Evolutionary conservation across 2,329 filamentous ascomycete genomes (phyloP).

Genomic region (Colletotrichum euphorbiae): DNA sequence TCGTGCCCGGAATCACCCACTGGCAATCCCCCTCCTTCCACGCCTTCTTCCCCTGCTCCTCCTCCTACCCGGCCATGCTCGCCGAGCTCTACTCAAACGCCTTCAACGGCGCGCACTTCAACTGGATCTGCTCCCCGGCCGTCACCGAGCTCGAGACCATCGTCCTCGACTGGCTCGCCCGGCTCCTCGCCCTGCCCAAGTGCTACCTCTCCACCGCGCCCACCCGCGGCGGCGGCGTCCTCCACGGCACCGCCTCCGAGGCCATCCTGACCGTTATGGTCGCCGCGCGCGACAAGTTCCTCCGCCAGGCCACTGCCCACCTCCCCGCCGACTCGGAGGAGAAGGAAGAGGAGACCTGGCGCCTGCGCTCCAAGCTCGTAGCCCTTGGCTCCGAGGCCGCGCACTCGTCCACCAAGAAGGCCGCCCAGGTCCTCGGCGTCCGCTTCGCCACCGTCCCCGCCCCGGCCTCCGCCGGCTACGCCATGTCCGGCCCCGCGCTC

Average conservation of each 20-base stretch:
- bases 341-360: conserved; percentile 77
- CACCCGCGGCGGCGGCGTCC: conserved; percentile 86
- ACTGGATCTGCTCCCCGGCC: conserved; percentile 94
- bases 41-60: conserved; percentile 90
- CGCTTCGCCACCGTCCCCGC: conserved; percentile 79
- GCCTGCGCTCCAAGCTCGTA: conserved; percentile 69
- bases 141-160: conserved; percentile 95
- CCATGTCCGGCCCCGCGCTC: conserved; percentile 75
- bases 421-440: conserved; percentile 86
- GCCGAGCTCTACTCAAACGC: conserved; percentile 93
- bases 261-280: conserved; percentile 88
- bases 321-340: conserved; percentile 65
- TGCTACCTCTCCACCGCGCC: conserved; percentile 79
- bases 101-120: conserved; percentile 92
- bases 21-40: conserved; percentile 97
- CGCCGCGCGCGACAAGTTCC: conserved; percentile 84
- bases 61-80: conserved; percentile 85
- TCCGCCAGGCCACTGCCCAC: conserved; percentile 68
- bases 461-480: conserved; percentile 71
- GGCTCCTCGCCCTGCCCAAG: conserved; percentile 77
- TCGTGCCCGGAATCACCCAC: conserved; percentile 92
- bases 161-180: conserved; percentile 90
- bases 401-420: conserved; percentile 89
- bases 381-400: conserved; percentile 83
- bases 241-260: conserved; percentile 91